Conservation (phyloP, 352 stramenopile species). For the Pythium scleroteichum region DNA sequence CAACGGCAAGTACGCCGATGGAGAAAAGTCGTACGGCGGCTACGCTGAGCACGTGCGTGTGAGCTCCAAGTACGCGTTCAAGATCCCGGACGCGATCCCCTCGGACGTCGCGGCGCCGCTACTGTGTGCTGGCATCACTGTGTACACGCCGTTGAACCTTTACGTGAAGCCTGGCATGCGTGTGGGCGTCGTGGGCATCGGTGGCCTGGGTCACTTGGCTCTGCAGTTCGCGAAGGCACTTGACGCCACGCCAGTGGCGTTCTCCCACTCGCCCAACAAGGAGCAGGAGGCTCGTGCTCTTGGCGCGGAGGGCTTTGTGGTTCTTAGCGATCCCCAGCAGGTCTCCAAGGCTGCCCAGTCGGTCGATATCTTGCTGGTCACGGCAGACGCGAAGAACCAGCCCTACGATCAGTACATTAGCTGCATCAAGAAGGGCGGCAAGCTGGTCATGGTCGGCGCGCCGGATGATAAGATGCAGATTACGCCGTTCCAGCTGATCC, state of each 20-base stretch:
- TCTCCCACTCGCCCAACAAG: constrained; percentile 35
- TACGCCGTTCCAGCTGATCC: constrained; percentile 2
- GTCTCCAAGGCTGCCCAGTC: constrained; percentile 29
- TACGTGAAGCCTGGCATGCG: constrained; percentile 26
- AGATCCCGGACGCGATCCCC: no score
- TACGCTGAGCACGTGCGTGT: constrained; percentile 23
- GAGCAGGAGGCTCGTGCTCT: constrained; percentile 1
- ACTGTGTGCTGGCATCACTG: constrained; percentile 13
- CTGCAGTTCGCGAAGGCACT: constrained; percentile 57
- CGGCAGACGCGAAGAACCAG: constrained; percentile 52
- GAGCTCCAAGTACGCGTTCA: constrained; percentile 8
- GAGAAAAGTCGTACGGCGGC: constrained; percentile 5
- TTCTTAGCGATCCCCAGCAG: constrained; percentile 23
- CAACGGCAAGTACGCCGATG: constrained; percentile 13
- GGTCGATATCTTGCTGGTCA: constrained; percentile 78
- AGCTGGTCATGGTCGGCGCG: constrained; percentile 1
- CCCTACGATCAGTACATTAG: constrained; percentile 40
- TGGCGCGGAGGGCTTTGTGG: constrained; percentile 10
- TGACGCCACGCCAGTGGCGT: constrained; percentile 41
- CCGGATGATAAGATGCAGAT: constrained; percentile 1
- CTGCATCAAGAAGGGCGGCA: constrained; percentile 19
- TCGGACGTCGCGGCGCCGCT: no score
- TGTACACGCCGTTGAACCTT: constrained; percentile 46
- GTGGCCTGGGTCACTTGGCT: no score
- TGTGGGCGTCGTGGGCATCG: no score